phyloP scores from a whole-genome alignment of 768 basidiomycete species.

The Lyophyllum shimeji region DNA sequence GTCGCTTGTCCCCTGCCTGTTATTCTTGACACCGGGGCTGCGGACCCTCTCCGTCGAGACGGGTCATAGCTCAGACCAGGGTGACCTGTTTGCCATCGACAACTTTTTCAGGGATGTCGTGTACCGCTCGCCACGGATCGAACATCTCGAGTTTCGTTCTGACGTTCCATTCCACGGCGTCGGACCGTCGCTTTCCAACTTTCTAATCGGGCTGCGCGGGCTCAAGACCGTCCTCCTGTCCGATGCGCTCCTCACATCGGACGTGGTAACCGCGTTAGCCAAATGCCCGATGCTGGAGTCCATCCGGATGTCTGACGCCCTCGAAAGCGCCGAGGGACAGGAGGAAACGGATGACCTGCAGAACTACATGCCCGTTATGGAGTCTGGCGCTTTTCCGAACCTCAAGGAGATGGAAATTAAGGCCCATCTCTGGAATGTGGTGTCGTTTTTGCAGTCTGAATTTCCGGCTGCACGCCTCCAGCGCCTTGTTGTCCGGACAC shows the following conservation, averaged over 20 bases:
- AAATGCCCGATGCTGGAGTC: slow-evolving; percentile 8
- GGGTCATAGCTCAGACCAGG: background rate
- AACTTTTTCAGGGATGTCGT: slow-evolving; percentile 15
- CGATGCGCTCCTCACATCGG: slow-evolving; percentile 9
- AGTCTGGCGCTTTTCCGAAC: slow-evolving; percentile 7
- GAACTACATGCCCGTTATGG: slow-evolving; percentile 13
- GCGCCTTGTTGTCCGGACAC: slow-evolving; percentile 4
- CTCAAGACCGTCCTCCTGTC: slow-evolving; percentile 4
- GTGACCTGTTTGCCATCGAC: slow-evolving; percentile 12
- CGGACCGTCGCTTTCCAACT: slow-evolving; percentile 9
- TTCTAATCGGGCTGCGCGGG: slow-evolving; percentile 2
- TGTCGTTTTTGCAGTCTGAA: slow-evolving; percentile 3
- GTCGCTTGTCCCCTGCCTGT: slow-evolving; percentile 12
- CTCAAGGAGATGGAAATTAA: slow-evolving; percentile 8
- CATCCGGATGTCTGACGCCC: background rate
- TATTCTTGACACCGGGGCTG: slow-evolving; percentile 11
- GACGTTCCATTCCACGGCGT: slow-evolving; percentile 9
- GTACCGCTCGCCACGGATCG: slow-evolving; percentile 8
- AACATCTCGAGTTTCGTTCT: slow-evolving; percentile 10
- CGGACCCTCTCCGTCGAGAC: slow-evolving; percentile 12
- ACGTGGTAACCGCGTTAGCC: slow-evolving; percentile 12
- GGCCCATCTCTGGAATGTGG: slow-evolving; percentile 12
- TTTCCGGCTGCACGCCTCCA: slow-evolving; percentile 9
- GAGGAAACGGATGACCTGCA: slow-evolving; percentile 7
- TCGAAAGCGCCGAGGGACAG: background rate